phyloP scores from a whole-genome alignment of 805 yeast genomes.

The Wickerhamomyces chaumierensis region DNA sequence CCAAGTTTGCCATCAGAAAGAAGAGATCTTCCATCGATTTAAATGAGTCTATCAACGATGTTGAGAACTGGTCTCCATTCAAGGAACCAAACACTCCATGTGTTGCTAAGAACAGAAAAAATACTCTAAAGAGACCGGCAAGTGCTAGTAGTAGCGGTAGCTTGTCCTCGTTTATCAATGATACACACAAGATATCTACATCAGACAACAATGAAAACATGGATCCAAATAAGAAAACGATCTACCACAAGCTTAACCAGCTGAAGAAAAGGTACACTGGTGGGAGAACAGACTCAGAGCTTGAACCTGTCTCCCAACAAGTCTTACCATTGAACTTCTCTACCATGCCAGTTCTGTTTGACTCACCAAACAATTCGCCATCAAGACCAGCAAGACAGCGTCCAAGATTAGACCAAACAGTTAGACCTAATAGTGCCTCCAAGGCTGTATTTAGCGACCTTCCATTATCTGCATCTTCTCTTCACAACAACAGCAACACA shows the following conservation, averaged over 20 bases:
- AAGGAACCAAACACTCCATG: slow-evolving; percentile 19
- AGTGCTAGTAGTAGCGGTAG: slow-evolving; percentile 14
- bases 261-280: slow-evolving; percentile 18
- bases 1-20: slow-evolving; percentile 14
- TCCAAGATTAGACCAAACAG: not conserved
- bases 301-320: slow-evolving; percentile 12
- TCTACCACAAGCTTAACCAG: slow-evolving; percentile 17
- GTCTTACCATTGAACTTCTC: not conserved
- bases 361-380: slow-evolving; percentile 20
- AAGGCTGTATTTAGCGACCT: not conserved
- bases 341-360: slow-evolving; percentile 2
- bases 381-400: slow-evolving; percentile 23
- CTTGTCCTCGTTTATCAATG: slow-evolving; percentile 18
- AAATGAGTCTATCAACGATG: slow-evolving; percentile 15
- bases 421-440: not conserved
- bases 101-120: slow-evolving; percentile 3
- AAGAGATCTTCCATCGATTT: slow-evolving; percentile 10
- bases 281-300: slow-evolving; percentile 11
- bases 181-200: slow-evolving; percentile 1
- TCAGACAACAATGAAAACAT: slow-evolving; percentile 9
- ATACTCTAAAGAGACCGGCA: slow-evolving; percentile 19
- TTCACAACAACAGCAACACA: not conserved
- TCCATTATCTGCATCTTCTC: not conserved
- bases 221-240: slow-evolving; percentile 21
- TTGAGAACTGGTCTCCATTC: slow-evolving; percentile 21